Base-by-base conservation (phyloP, 2,329 filamentous ascomycete species). In the Akanthomyces uredinophilus region DNA sequence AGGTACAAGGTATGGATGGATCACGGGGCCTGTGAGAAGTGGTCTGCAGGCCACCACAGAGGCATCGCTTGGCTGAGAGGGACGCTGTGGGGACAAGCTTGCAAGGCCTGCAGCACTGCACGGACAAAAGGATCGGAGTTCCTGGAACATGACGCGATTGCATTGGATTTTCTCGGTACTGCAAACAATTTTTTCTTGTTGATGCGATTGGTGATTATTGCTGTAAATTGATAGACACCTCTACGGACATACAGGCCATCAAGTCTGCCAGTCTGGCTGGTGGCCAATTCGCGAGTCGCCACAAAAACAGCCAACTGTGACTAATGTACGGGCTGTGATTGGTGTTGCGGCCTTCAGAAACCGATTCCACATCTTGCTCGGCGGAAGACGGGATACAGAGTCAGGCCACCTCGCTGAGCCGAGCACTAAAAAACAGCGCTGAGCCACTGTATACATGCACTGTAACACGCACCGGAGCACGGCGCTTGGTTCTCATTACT, bases 281-380 rank as follows among this genome's bases (percentile, higher is more conserved):
- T 60, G 47, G 24, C 22, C 35, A 60, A 49, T 32, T n/a, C 22
- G 4, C 49, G 5, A 35, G 39, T 60, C 53, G 32, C 52, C 60
- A 57, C 47, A 51, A 58, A 61, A 62, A 57, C 35, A 61, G 51
- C 5, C 44, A 56, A 44, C 8, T 52, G 37, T 75, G 70, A 75
- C 68, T 70, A 75, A 75, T 72, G 62, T 64, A 55, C 16, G 18
- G 14, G 1, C 16, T 54, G 56, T 74, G 69, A 78, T 78, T 78
- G 75, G 76, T 11, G 32, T 35, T 35, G 2, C 4, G 11, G 32
- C 6, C 27, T 6, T 29, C 1, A 29, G 27, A 29, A 29, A 2
- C 27, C 27, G 1, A 29, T 29, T 29, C 27, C 27, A 29, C 27
- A 29, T 29, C 6, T 29, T 29, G 27, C 63, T 69, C 74, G 71